Conservation (phyloP, 495 filamentous ascomycete genomes). For the Jackrogersella minutella region DNA sequence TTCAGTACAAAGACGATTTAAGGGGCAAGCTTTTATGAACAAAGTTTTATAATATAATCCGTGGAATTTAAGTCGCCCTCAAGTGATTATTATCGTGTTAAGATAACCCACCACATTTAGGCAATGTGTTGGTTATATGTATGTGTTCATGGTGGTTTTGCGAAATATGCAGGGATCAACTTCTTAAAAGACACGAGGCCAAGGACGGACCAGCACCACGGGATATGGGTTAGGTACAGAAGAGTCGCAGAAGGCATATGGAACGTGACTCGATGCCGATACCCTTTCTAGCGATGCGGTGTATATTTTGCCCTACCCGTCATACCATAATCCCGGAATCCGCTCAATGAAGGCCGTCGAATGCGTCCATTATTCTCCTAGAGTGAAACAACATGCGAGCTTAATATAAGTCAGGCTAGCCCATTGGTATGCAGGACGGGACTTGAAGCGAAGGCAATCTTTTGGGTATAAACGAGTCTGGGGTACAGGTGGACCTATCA, state of each 20-base stretch:
- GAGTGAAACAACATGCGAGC: slow-evolving; percentile 10
- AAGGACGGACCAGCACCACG: slow-evolving; percentile 12
- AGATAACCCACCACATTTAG: slow-evolving; percentile 27
- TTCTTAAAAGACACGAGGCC: slow-evolving; percentile 12
- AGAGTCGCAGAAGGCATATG: slow-evolving; percentile 17
- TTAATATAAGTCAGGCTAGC: slow-evolving; percentile 24
- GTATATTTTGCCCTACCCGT: slow-evolving; percentile 19
- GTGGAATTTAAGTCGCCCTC: neutral
- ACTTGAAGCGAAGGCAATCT: slow-evolving; percentile 27
- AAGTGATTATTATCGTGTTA: slow-evolving; percentile 13
- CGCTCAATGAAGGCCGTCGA: slow-evolving; percentile 19
- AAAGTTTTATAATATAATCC: neutral
- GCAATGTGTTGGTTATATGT: slow-evolving; percentile 29
- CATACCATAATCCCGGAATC: slow-evolving; percentile 14
- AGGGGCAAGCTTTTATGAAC: neutral
- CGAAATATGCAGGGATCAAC: slow-evolving; percentile 21
- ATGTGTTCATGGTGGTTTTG: neutral
- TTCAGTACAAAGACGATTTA: neutral
- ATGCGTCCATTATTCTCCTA: slow-evolving; percentile 11
- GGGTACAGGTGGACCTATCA: slow-evolving; percentile 34
- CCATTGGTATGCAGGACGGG: slow-evolving; percentile 25
- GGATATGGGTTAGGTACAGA: slow-evolving; percentile 37
- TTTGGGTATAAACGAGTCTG: slow-evolving; percentile 37
- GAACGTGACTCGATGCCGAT: slow-evolving; percentile 33
- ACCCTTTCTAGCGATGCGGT: slow-evolving; percentile 15